phyloP scores from a whole-genome alignment of 2,329 filamentous ascomycete genomes.

The Phyllosticta citrichinensis region DNA sequence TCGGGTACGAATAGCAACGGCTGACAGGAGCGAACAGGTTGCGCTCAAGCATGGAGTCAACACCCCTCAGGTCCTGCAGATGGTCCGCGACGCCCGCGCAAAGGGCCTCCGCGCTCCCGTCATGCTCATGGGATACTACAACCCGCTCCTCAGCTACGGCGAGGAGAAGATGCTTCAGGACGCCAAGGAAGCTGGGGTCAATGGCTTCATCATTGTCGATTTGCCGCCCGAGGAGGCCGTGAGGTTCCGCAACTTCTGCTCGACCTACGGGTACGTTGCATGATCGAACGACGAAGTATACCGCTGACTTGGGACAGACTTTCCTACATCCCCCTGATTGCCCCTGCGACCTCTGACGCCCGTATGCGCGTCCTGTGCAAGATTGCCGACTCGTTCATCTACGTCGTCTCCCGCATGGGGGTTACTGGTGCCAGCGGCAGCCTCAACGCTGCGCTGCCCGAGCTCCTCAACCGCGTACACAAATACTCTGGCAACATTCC shows the following conservation, averaged over 20 bases:
- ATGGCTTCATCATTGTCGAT: constrained; percentile 95
- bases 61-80: constrained; percentile 65
- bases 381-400: constrained; percentile 97
- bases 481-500: constrained; percentile 85
- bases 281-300: neutral
- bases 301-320: constrained; percentile 37
- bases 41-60: constrained; percentile 85
- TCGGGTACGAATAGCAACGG: neutral
- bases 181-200: constrained; percentile 73
- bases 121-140: constrained; percentile 98
- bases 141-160: constrained; percentile 86
- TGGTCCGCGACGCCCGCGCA: constrained; percentile 70
- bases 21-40: constrained; percentile 30
- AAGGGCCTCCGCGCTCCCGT: constrained; percentile 73
- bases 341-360: constrained; percentile 80
- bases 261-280: constrained; percentile 55
- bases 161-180: constrained; percentile 82
- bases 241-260: constrained; percentile 78
- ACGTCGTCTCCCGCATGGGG: constrained; percentile 94
- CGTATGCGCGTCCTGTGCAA: constrained; percentile 94
- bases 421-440: constrained; percentile 84
- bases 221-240: constrained; percentile 92
- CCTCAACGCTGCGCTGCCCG: constrained; percentile 71
- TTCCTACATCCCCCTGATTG: constrained; percentile 94
- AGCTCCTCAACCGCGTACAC: constrained; percentile 76